Evolutionary conservation across 139 green algal genomes (phyloP).

Genomic region (Volvox reticuliferus): DNA sequence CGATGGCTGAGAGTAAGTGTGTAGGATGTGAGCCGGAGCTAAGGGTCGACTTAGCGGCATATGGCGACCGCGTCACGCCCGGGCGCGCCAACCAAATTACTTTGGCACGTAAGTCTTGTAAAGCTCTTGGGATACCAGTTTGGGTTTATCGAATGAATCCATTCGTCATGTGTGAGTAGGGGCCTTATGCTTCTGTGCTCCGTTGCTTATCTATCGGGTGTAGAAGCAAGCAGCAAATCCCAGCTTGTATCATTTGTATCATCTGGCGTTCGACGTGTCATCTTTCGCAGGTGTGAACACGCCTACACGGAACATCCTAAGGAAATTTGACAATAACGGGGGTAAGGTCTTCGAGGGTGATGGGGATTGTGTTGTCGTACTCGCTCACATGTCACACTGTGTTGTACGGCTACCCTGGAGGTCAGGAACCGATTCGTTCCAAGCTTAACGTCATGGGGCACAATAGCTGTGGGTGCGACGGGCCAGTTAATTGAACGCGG

Average conservation of each 20-base stretch:
- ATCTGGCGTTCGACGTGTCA: too few species aligned
- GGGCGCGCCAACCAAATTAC: slow-evolving; percentile 19
- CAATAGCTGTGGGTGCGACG: too few species aligned
- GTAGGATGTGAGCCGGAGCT: neutral
- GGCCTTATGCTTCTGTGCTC: neutral
- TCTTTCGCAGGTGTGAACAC: slow-evolving; percentile 8
- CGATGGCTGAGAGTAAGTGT: neutral
- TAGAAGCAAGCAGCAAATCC: too few species aligned
- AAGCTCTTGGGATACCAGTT: neutral
- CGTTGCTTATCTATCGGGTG: neutral
- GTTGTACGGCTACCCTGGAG: too few species aligned
- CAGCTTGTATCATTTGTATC: too few species aligned
- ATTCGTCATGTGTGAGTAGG: too few species aligned
- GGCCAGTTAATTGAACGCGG: too few species aligned
- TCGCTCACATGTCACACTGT: too few species aligned
- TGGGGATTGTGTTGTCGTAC: too few species aligned
- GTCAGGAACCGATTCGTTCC: too few species aligned
- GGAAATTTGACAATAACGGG: slow-evolving; percentile 28
- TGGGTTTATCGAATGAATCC: too few species aligned
- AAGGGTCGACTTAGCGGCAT: neutral
- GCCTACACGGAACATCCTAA: neutral
- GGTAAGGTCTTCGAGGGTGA: neutral
- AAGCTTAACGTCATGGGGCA: too few species aligned
- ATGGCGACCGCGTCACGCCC: slow-evolving; percentile 8
- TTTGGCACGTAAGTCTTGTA: slow-evolving; percentile 6